Evolutionary conservation across 306 rosid genomes (phyloP).

Genomic region (Ceratonia siliqua): DNA sequence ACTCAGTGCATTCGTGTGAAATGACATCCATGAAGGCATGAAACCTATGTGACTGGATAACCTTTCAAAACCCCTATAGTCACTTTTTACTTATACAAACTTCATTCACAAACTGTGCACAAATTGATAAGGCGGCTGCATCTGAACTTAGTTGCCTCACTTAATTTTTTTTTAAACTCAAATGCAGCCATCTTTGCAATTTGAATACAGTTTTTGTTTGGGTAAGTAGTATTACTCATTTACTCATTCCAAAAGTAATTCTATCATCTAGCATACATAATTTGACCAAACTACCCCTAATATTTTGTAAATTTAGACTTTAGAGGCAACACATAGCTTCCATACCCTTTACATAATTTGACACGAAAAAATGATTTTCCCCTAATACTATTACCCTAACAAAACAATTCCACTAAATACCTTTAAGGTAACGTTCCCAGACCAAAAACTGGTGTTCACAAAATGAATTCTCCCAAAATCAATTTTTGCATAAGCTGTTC

Average conservation of each 20-base stretch:
- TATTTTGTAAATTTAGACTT: slow-evolving; percentile 1
- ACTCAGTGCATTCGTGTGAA: neutral
- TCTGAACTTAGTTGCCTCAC: no score
- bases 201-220: no score
- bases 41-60: neutral
- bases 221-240: no score
- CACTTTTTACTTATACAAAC: no score
- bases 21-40: neutral
- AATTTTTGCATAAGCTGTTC: slow-evolving; percentile 2
- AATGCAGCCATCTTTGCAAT: neutral
- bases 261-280: neutral
- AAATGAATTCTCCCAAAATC: neutral
- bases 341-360: slow-evolving; percentile 14
- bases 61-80: neutral
- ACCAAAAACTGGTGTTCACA: slow-evolving; percentile 20
- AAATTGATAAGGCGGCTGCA: no score
- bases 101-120: no score
- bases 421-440: neutral
- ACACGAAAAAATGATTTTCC: neutral
- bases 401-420: slow-evolving; percentile 4
- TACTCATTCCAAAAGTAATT: no score
- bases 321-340: neutral
- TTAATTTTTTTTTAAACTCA: no score
- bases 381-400: neutral
- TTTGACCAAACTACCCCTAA: slow-evolving; percentile 3